These are phyloP conservation scores for Kurtzmaniella cleridarum DNA, from an alignment of 805 yeast genomes.

Conservation along the genomic window DNA sequence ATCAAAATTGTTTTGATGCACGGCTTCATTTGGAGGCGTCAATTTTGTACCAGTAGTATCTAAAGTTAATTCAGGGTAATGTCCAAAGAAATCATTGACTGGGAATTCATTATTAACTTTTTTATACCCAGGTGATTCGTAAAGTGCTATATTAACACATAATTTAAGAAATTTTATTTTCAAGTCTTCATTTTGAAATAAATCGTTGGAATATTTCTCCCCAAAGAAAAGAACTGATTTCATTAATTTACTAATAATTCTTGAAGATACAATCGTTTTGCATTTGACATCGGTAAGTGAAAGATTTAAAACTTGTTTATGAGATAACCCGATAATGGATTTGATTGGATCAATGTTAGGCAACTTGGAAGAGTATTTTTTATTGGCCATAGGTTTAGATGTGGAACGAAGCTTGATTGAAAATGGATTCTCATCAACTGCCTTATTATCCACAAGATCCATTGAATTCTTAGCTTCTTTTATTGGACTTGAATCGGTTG, in stretches of 20 bases:
- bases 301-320: constrained; percentile 27
- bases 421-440: constrained; percentile 15
- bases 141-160: constrained; percentile 30
- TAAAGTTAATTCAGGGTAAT: constrained; percentile 26
- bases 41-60: constrained; percentile 26
- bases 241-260: constrained; percentile 25
- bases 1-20: constrained; percentile 32
- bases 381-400: constrained; percentile 10
- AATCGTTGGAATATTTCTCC: constrained; percentile 16
- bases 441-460: constrained; percentile 4
- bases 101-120: constrained; percentile 19
- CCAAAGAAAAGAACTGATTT: constrained; percentile 21
- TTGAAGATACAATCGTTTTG: constrained; percentile 29
- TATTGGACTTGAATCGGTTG: constrained; percentile 1
- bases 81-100: constrained; percentile 22
- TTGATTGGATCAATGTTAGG: constrained; percentile 29
- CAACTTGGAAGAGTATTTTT: constrained; percentile 20
- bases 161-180: constrained; percentile 21
- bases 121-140: constrained; percentile 31
- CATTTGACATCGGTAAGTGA: constrained; percentile 31
- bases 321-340: constrained; percentile 33
- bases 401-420: constrained; percentile 21
- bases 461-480: background rate
- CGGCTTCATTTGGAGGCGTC: constrained; percentile 28
- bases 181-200: constrained; percentile 17